Base-by-base conservation (phyloP, 202 grass and related monocot species). In the Panicum hallii region DNA sequence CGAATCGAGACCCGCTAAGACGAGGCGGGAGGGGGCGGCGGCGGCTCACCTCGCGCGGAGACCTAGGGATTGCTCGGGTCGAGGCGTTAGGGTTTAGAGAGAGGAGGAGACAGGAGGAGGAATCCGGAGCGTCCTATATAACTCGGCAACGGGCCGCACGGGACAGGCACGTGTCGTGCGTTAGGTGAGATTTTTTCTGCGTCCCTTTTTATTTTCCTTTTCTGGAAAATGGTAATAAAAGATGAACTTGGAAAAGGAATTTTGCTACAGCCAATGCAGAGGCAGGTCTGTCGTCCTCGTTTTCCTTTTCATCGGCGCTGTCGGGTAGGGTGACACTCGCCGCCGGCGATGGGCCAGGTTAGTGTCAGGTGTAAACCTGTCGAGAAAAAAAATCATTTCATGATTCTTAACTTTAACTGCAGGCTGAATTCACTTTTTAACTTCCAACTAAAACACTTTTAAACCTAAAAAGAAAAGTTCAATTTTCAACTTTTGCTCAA, bases 31-130 rank as follows among this genome's bases (percentile, higher is more conserved):
- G 19, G 50, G 4, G 12, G 12, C 41, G 12, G 10, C 65, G 41
- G 79, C 57, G 26, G 32, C 72, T 68, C 60, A 84, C 89, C 89
- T 84, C 57, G 38, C 38, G 80, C 62, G 53, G 55, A 75, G 50
- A 87, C 80, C 36, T 79, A 68, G 66, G 69, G 62, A 32, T 80
- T 66, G 56, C 69, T 70, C 22, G 23, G 66, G 40, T 46, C 32
- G 72, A 46, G 65, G 54, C 83, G 52, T 26, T 75, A 89, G 85
- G 85, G 74, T 87, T 90, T 68, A 77, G 56, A 83, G 82, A 73
- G 44, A 63, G 49, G 32, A 23, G n/a, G 61, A 57, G 10, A n/a
- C 13, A 17, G 54, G 54, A 67, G 14, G 60, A 16, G 56, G 52
- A 26, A 60, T 72, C 57, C 17, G 11, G 56, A 57, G 74, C 56